A percentile compares a stretch with the other conserved stretches of the same genome.
Conservation (phyloP, 2,329 filamentous ascomycete genomes). For the Aspergillus sojae region DNA sequence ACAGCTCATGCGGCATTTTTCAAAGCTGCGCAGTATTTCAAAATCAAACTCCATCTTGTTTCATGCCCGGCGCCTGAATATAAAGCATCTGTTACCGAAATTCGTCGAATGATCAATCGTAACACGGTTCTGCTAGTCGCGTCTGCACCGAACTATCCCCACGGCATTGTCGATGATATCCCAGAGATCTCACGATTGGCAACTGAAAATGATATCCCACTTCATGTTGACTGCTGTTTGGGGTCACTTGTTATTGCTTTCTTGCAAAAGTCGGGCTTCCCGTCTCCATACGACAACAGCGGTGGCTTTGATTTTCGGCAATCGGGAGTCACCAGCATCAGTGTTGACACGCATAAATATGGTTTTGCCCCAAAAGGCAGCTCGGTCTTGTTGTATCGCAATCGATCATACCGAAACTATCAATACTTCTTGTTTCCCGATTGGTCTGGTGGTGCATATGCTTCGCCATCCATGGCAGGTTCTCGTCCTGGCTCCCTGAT, state of each 20-base stretch:
- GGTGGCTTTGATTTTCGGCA: constrained; percentile 82
- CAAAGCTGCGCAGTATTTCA: constrained; percentile 96
- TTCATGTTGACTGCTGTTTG: constrained; percentile 97
- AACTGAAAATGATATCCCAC: constrained; percentile 69
- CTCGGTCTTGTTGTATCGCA: constrained; percentile 88
- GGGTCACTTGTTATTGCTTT: constrained; percentile 94
- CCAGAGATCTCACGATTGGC: constrained; percentile 80
- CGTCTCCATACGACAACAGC: constrained; percentile 35
- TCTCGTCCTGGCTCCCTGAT: constrained; percentile 92
- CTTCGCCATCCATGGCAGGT: constrained; percentile 86
- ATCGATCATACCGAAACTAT: constrained; percentile 73
- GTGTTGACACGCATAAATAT: constrained; percentile 98
- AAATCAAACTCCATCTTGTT: constrained; percentile 90
- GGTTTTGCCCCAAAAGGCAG: constrained; percentile 98
- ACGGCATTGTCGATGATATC: constrained; percentile 97
- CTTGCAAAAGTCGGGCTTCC: constrained; percentile 87
- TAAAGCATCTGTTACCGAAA: constrained; percentile 73
- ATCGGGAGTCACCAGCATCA: constrained; percentile 92
- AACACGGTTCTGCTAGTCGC: constrained; percentile 94
- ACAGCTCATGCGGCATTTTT: constrained; percentile 97
- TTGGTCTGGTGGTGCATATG: constrained; percentile 96
- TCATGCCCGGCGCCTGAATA: constrained; percentile 81
- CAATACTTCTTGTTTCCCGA: constrained; percentile 96
- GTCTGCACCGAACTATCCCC: constrained; percentile 95
- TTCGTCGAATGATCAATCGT: constrained; percentile 84